phyloP scores from a whole-genome alignment of 1,139 yeast species.

The Pichia sp. region DNA sequence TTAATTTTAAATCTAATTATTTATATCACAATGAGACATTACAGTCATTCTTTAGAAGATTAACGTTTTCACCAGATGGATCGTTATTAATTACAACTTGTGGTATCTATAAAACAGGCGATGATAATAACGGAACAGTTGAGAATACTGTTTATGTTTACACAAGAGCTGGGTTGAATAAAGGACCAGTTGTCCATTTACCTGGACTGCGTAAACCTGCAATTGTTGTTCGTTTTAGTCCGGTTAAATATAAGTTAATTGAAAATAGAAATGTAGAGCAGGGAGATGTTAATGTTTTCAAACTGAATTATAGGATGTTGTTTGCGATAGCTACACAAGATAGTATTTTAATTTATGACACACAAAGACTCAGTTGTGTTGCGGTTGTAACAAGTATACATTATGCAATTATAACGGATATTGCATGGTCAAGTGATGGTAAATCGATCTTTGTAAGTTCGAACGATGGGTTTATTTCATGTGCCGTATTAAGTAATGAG shows the following conservation, averaged over 20 bases:
- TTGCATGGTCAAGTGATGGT: conserved; percentile 81
- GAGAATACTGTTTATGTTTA: conserved; percentile 72
- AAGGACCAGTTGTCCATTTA: conserved; percentile 66
- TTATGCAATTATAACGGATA: conserved; percentile 81
- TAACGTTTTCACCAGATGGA: conserved; percentile 89
- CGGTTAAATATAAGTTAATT: conserved; percentile 47
- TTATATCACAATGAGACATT: conserved; percentile 80
- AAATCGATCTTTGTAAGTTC: conserved; percentile 68
- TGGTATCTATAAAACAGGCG: conserved; percentile 48
- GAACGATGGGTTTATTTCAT: conserved; percentile 90
- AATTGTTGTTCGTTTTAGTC: conserved; percentile 72
- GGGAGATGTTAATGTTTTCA: conserved; percentile 32
- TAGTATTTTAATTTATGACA: conserved; percentile 76
- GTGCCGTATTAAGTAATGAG: conserved; percentile 39
- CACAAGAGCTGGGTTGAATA: conserved; percentile 58
- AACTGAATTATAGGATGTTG: conserved; percentile 67
- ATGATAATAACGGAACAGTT: conserved; percentile 25
- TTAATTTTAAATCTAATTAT: conserved; percentile 30
- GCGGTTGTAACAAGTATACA: conserved; percentile 76
- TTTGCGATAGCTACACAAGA: conserved; percentile 95
- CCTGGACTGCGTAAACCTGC: conserved; percentile 84
- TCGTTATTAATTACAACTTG: conserved; percentile 72
- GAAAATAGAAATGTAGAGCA: conserved; percentile 5
- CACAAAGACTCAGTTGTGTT: conserved; percentile 60
- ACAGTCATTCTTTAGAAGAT: conserved; percentile 82